These are phyloP conservation scores for Elsinoe ampelina DNA, from an alignment of 2,329 filamentous ascomycete species.

Conservation along the genomic window DNA sequence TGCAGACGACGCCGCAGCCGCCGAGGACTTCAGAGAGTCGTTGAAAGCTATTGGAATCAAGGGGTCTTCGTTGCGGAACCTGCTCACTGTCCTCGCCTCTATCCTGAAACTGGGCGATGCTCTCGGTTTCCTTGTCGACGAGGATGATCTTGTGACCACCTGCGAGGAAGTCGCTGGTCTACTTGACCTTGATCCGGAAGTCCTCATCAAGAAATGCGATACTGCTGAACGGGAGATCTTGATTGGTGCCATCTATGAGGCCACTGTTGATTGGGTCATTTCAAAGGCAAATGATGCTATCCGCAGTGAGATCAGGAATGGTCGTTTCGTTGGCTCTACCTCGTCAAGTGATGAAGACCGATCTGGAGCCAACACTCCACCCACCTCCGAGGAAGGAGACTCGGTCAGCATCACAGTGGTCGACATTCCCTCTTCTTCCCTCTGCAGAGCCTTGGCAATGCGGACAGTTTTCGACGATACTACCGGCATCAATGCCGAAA, in stretches of 20 bases:
- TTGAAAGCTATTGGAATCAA: constrained; percentile 92
- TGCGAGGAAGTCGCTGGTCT: constrained; percentile 86
- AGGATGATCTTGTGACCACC: constrained; percentile 72
- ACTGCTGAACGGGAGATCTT: constrained; percentile 76
- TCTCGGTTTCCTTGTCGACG: constrained; percentile 72
- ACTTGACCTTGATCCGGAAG: constrained; percentile 76
- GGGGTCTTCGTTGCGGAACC: constrained; percentile 66
- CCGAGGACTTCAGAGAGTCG: constrained; percentile 82
- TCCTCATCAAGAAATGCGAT: constrained; percentile 66
- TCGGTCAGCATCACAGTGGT: constrained; percentile 84
- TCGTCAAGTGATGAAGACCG: constrained; percentile 47
- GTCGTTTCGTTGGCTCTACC: constrained; percentile 57
- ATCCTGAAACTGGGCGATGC: constrained; percentile 88
- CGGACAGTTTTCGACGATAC: constrained; percentile 86
- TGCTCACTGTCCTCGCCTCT: constrained; percentile 78
- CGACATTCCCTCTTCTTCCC: constrained; percentile 67
- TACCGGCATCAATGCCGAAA: constrained; percentile 90
- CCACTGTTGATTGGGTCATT: constrained; percentile 90
- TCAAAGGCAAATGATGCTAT: constrained; percentile 81
- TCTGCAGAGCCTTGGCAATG: constrained; percentile 83
- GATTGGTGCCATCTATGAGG: constrained; percentile 82
- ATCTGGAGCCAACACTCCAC: constrained; percentile 53
- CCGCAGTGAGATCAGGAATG: constrained; percentile 59
- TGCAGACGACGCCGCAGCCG: constrained; percentile 82
- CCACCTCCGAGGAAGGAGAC: constrained; percentile 64